Base-by-base conservation (phyloP, 257 asterid species). In the Solanum habrochaites region DNA sequence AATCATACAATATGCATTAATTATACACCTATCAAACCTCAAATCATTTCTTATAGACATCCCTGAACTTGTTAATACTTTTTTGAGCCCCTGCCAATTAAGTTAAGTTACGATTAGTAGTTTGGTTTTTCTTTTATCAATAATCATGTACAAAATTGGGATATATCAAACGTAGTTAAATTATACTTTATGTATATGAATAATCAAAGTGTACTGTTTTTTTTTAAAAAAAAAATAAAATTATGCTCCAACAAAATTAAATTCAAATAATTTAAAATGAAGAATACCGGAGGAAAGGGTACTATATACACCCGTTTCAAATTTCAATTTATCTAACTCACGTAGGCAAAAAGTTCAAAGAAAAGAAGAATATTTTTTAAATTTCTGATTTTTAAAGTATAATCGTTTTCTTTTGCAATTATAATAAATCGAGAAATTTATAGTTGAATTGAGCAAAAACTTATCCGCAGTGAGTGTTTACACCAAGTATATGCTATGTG, bases 161-260 rank as follows among this genome's bases (percentile, higher is more conserved):
- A 62, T 21, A 62, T 21, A 58, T 5, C 16, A 23, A 62, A 62
- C 70, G 2, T 62, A 23, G 60, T 52, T 49, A 15, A 21, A 23
- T 62, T 62, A n/a, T 62, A 62, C 6, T 23, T 23, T 62, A 23
- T 62, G 1, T 23, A 60, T 9, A 10, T 23, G 13, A n/a, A 10
- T 62, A 10, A 62, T 62, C 70, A 23, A 23, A 62, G 70, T 12
- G 29, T 2, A 2, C 32, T n/a, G 32, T 25, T 23, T 9, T 4
- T 21, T 60, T 8, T 3, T 3, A 0, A 0, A 0, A 3, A 0
- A 1, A 1, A 3, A 58, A 58, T 27, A 1, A 13, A 49, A 58
- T 11, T 8, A 3, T n/a, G 7, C 29, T 60, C 13, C 67, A 10
- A 21, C 27, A 21, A 60, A 9, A 10, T 60, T 0, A 60, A 23